Percentiles rank a stretch among this genome's conserved stretches.
Evolutionary conservation across 768 basidiomycete genomes (phyloP).

Genomic region (Lentinula detonsa): DNA sequence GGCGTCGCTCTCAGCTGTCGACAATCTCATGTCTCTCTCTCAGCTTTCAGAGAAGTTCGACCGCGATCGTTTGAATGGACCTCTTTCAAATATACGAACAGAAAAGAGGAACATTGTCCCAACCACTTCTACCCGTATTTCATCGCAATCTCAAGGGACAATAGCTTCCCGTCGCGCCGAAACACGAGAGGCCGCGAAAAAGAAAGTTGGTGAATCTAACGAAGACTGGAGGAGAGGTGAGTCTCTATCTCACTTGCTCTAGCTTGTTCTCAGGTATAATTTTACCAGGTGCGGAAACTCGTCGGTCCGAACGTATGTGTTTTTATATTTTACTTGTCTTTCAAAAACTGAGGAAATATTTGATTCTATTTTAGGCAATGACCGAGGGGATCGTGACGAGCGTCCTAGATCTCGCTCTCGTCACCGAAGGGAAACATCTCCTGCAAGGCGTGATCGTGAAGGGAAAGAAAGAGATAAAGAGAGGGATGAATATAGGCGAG

Average conservation of each 20-base stretch:
- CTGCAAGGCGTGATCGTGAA: conserved; percentile 42
- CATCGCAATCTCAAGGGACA: conserved; percentile 27
- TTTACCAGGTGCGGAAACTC: conserved; percentile 39
- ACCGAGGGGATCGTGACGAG: conserved; percentile 57
- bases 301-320: conserved; percentile 53
- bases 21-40: conserved; percentile 3
- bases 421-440: conserved; percentile 51
- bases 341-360: not conserved
- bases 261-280: conserved; percentile 11
- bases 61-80: conserved; percentile 66
- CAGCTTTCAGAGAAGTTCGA: conserved; percentile 87
- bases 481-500: conserved; percentile 19
- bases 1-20: conserved; percentile 1
- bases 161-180: conserved; percentile 44
- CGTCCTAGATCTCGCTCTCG: conserved; percentile 62
- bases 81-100: conserved; percentile 39
- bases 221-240: conserved; percentile 86
- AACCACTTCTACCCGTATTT: conserved; percentile 34
- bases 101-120: conserved; percentile 64
- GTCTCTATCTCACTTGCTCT: conserved; percentile 13
- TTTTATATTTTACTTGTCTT: not conserved
- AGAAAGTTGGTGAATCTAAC: conserved; percentile 65
- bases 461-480: conserved; percentile 18
- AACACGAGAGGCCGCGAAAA: conserved; percentile 48
- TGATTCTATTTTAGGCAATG: conserved; percentile 28